phyloP scores from a whole-genome alignment of 1,284 basidiomycete genomes.

The Mixia osmundae region DNA sequence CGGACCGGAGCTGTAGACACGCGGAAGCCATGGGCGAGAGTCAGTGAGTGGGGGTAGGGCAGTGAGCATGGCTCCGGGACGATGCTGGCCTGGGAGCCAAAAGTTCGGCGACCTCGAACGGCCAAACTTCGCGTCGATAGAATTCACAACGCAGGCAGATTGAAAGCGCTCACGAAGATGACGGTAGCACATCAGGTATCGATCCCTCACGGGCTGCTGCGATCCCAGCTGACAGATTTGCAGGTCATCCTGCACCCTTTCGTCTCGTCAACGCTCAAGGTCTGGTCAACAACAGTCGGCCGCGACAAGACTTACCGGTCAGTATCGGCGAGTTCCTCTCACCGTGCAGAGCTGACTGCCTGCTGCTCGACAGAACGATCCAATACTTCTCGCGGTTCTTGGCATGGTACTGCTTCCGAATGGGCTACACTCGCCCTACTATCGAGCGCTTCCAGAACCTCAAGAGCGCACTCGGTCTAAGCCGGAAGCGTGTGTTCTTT shows the following conservation, averaged over 20 bases:
- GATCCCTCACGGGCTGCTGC: no score
- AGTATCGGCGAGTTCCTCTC: slow-evolving; percentile 1
- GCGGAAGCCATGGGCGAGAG: no score
- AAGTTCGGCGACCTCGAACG: no score
- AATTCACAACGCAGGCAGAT: no score
- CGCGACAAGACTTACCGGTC: slow-evolving; percentile 49
- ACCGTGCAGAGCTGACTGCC: slow-evolving; percentile 39
- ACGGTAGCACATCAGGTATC: no score
- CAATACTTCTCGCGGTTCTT: slow-evolving; percentile 82
- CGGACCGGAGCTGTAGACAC: no score
- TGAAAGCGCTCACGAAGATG: no score
- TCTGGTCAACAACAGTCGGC: slow-evolving; percentile 50
- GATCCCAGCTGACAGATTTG: no score
- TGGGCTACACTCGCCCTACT: slow-evolving; percentile 24
- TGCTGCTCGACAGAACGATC: slow-evolving; percentile 64
- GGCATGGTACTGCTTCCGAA: slow-evolving; percentile 38
- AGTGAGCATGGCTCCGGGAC: no score
- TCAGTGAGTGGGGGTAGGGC: no score
- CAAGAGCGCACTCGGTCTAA: slow-evolving; percentile 24
- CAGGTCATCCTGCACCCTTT: slow-evolving; percentile 64
- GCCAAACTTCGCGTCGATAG: no score
- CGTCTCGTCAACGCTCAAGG: slow-evolving; percentile 48
- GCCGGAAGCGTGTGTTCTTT: slow-evolving; percentile 23
- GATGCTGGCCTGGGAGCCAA: no score
- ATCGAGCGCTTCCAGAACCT: slow-evolving; percentile 23